Percentiles rank a stretch among this genome's conserved stretches.
Conservation (phyloP, 306 rosid species). For the Neltuma alba region DNA sequence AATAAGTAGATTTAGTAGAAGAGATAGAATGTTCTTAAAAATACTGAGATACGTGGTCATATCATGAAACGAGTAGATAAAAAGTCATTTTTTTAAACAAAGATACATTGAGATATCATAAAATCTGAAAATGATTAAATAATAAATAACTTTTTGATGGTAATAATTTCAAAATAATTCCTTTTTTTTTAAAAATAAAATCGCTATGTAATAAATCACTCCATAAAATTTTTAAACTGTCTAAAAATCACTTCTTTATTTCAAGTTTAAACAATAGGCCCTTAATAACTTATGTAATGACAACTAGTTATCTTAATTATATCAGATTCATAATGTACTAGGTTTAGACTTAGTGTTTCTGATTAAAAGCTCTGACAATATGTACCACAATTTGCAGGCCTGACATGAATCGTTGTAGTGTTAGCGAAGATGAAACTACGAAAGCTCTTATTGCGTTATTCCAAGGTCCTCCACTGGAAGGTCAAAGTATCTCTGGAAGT, state of each 20-base stretch:
- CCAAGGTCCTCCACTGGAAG: conserved; percentile 69
- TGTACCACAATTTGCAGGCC: conserved; percentile 60
- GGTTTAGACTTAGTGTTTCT: conserved; percentile 5
- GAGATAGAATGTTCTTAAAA: background rate
- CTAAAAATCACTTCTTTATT: background rate
- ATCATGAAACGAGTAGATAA: background rate
- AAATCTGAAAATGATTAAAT: background rate
- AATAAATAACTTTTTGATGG: background rate
- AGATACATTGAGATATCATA: background rate
- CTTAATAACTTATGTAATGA: conserved; percentile 17
- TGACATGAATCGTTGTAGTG: conserved; percentile 82
- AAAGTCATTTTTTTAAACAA: background rate
- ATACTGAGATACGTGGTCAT: background rate
- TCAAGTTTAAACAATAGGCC: background rate
- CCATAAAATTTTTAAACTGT: background rate
- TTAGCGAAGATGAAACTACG: conserved; percentile 86
- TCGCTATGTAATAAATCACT: background rate
- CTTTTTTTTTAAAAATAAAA: background rate
- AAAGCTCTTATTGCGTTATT: conserved; percentile 61
- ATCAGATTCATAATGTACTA: conserved; percentile 24
- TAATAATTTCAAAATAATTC: background rate
- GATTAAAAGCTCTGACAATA: conserved; percentile 18
- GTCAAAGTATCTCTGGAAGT: conserved; percentile 57
- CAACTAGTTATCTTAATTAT: conserved; percentile 26
- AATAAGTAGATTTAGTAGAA: background rate